A percentile compares a stretch with the other conserved stretches of the same genome.
phyloP scores from a whole-genome alignment of 1,139 yeast genomes.

The Dujonia santamariae region DNA sequence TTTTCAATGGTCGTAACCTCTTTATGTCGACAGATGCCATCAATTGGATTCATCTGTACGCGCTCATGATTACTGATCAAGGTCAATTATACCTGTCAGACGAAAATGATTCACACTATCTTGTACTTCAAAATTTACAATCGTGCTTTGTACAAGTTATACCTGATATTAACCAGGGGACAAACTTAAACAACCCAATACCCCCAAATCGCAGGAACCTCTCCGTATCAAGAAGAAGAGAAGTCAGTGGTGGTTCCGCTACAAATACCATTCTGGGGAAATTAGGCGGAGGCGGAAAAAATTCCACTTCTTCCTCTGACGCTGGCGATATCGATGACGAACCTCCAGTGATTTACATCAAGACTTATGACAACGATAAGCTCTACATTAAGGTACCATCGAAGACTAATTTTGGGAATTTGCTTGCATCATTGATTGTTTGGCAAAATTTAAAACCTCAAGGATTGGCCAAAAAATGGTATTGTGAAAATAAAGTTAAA shows the following conservation, averaged over 20 bases:
- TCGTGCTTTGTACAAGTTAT: conserved; percentile 40
- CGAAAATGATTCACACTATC: conserved; percentile 30
- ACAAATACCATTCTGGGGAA: not conserved
- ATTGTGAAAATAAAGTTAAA: conserved; percentile 38
- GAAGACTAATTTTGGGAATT: conserved; percentile 41
- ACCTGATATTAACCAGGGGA: conserved; percentile 20
- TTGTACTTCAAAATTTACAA: conserved; percentile 37
- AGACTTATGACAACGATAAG: conserved; percentile 44
- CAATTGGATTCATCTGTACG: conserved; percentile 34
- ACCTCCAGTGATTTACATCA: conserved; percentile 46
- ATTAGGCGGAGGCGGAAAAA: not conserved
- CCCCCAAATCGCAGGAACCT: conserved; percentile 4
- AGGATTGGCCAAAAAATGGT: conserved; percentile 61
- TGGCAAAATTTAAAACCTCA: conserved; percentile 64
- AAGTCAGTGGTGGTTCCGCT: not conserved
- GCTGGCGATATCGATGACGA: conserved; percentile 16
- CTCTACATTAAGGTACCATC: conserved; percentile 46
- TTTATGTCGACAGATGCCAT: conserved; percentile 37
- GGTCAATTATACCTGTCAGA: conserved; percentile 38
- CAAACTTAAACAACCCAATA: conserved; percentile 11
- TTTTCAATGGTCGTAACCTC: conserved; percentile 34
- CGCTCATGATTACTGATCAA: conserved; percentile 32
- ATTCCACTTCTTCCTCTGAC: not conserved
- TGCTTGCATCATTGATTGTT: conserved; percentile 51
- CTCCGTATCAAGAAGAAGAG: conserved; percentile 1